phyloP scores from a whole-genome alignment of 2,329 filamentous ascomycete genomes.

The Neobulgaria alba region DNA sequence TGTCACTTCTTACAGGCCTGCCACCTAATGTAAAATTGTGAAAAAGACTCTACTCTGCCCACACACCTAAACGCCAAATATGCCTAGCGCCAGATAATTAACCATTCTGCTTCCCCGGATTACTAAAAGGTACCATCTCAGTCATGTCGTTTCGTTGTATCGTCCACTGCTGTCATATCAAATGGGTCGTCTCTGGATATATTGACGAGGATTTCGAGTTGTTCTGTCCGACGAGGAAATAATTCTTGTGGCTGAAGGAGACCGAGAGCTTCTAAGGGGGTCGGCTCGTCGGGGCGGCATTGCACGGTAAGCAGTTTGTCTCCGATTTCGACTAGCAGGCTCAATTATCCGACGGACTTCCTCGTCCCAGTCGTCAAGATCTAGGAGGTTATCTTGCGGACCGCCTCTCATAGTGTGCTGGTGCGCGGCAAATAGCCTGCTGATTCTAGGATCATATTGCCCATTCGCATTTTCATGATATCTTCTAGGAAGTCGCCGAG shows the following conservation, averaged over 20 bases:
- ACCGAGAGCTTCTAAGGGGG: constrained; percentile 19
- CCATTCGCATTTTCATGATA: constrained; percentile 8
- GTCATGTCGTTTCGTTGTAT: no score
- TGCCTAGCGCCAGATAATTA: no score
- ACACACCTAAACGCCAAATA: no score
- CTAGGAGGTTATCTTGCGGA: constrained; percentile 9
- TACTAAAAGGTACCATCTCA: no score
- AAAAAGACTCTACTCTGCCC: no score
- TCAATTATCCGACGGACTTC: constrained; percentile 12
- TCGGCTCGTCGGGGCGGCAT: constrained; percentile 15
- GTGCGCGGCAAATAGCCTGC: constrained; percentile 26
- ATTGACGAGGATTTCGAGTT: not conserved
- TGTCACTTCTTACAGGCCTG: no score
- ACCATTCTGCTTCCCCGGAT: no score
- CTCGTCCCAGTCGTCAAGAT: constrained; percentile 11
- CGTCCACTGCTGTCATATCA: no score
- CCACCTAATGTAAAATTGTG: no score
- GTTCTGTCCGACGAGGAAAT: constrained; percentile 14
- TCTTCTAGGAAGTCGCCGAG: constrained; percentile 16
- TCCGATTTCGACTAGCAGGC: constrained; percentile 13
- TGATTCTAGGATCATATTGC: constrained; percentile 26
- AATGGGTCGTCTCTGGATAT: not conserved
- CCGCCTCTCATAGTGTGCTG: constrained; percentile 21
- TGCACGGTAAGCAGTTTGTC: constrained; percentile 17
- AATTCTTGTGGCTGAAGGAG: constrained; percentile 20